Evolutionary conservation across 148 eudicot species (phyloP).

Genomic region (Pharnaceum exiguum): DNA sequence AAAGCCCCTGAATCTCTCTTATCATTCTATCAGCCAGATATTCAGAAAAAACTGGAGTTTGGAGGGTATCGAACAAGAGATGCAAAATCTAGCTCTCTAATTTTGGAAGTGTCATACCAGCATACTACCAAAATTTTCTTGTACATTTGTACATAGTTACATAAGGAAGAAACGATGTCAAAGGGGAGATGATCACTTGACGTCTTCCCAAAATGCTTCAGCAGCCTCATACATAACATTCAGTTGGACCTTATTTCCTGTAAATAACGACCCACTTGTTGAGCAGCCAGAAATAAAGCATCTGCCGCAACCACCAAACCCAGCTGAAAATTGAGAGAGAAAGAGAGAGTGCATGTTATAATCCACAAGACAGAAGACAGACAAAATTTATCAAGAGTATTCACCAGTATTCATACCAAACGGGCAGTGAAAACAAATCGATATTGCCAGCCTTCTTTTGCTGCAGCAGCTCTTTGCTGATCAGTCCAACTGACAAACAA

Average conservation of each 20-base stretch:
- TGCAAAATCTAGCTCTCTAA: background rate
- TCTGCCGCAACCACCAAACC: conserved; percentile 73
- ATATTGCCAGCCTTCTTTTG: conserved; percentile 90
- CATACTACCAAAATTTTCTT: conserved; percentile 19
- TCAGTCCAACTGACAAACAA: conserved; percentile 72
- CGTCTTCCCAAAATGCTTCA: background rate
- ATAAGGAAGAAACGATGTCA: background rate
- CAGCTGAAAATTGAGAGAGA: conserved; percentile 37
- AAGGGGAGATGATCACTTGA: background rate
- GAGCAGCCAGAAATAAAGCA: conserved; percentile 74
- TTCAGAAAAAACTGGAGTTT: background rate
- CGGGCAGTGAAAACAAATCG: conserved; percentile 84
- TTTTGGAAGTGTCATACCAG: conserved; percentile 4
- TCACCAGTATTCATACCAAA: conserved; percentile 38
- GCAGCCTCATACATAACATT: background rate
- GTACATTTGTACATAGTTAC: background rate
- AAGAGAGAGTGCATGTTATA: background rate
- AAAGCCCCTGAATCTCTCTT: no score
- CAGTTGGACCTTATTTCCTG: conserved; percentile 67
- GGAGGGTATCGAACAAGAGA: background rate
- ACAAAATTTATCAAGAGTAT: background rate
- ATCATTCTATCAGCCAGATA: background rate
- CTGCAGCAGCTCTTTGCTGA: conserved; percentile 82
- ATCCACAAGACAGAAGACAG: background rate
- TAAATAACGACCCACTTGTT: conserved; percentile 62